Base-by-base conservation (phyloP, 1,284 basidiomycete species). In the Boletellus deceptivus region DNA sequence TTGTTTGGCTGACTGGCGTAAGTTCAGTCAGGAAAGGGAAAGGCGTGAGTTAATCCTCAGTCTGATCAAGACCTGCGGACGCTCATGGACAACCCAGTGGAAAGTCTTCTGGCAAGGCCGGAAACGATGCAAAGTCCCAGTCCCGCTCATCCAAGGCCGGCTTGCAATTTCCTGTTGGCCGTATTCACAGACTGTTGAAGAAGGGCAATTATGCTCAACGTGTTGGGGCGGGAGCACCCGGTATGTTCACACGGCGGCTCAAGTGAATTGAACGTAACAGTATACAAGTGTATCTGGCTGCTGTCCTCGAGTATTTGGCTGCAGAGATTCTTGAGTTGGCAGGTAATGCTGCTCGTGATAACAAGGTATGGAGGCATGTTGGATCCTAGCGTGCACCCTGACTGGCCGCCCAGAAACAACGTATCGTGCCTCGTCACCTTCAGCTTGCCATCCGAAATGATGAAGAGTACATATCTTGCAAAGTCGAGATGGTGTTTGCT, bases 241-340 rank as follows among this genome's bases (percentile, higher is more conserved):
- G 85, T 89, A 70, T 58, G 82, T 75, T 34, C 22, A 10, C 17
- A 27, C 31, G 18, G 0, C 2, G 3, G 7, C 4, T n/a, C 29
- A 6, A 18, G 46, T 42, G 9, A 27, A 29, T 34, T n/a, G 1
- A 25, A 24, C 7, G 41, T 57, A 5, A 55, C 29, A 37, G 25
- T 25, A 11, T 14, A n/a, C 13, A 66, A 86, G 92, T 93, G 55
- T 94, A 93, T 74, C 82, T 93, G 55, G 89, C 91, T 49, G 89
- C 88, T 46, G 88, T 91, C 36, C 76, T 91, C 16, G 89, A 91
- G 67, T 91, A 93, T 72, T 79, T 94, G 45, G 82, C 86, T 24
- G 92, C 91, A 45, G 92, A 94, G 72, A 87, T 94, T 62, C 82
- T 93, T 54, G 91, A 94, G 74, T 77, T 93, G 49, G 90, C 91